Evolutionary conservation across 768 basidiomycete species (phyloP), one percentile per base, ranked within the genome.

Genomic region (Suillus variegatus): DNA sequence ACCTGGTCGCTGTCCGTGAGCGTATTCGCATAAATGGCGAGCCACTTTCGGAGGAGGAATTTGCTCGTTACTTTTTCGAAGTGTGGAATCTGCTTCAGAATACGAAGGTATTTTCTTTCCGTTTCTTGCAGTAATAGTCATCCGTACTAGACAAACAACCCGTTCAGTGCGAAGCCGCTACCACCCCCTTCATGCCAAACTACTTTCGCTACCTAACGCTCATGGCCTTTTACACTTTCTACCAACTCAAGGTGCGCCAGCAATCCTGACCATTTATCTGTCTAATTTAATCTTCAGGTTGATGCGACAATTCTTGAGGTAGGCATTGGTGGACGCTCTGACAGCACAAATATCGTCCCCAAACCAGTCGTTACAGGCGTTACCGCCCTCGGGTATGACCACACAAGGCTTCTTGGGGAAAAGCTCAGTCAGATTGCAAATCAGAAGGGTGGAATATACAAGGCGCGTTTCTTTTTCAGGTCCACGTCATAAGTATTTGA

Each of bases 371-470:
- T 91, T 32, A 92, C 96, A 7, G 97, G 95, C 7, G 82, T 99
- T 28, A 93, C 96, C 10, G 85, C 94, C 4, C 82, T 99, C 14
- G 97, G 97, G 1, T 86, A 98, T 68, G 97, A 99, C 72, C 97
- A 99, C 78, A 87, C 92, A 51, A 80, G 83, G 63, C 87, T 97
- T 32, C 82, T 99, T 2, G 97, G 97, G 0, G 90, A 90, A 71
- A 97, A 96, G 0, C 77, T 99, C 5, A 77, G 81, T 41, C 93
- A 97, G 72, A 99, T 99, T 68, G 93, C 96, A 1, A 87, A 87
- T 85, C 97, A 99, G 73, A 99, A 99, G 76, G 94, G 90, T 36
- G 97, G 97, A 2, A 99, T 99, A 61, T 99, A 91, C 79, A 99
- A 99, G 85, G 92, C 87, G 61, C 36, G 78, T 67, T 36, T 43